Evolutionary conservation across 257 asterid genomes (phyloP), one percentile per base, ranked within the genome.

Genomic region (Solanum sitiens): DNA sequence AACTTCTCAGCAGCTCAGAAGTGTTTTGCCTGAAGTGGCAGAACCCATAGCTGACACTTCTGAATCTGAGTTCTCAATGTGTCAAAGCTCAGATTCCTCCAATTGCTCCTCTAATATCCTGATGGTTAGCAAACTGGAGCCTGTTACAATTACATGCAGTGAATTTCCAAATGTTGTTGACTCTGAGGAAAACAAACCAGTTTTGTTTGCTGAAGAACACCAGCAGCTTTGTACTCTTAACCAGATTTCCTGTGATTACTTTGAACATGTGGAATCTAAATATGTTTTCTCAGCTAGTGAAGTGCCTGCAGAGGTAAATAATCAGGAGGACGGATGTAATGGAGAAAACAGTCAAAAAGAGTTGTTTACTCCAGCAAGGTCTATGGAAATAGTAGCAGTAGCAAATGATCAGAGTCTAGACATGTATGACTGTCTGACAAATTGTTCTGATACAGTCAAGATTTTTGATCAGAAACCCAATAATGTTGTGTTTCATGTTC

Each of bases 191-290:
- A 70, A 14, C 73, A 83, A 45, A 82, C 77, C 88, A 35, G 71
- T 84, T 42, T 85, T 61, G 40, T 85, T 11, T 86, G 83, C 44
- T 33, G 86, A 89, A 84, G 92, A 90, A 61, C 84, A 72, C 40
- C 84, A 72, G 45, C 91, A 84, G 83, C 83, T 40, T 23, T 91
- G 95, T 91, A 74, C 39, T 73, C 87, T 88, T 40, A 90, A 93
- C 90, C 92, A 90, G 71, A 86, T 88, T 39, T 89, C 90, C 33
- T 84, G 72, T 86, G 93, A 92, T 70, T 89, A 92, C 89, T 84
- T 91, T 90, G 95, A 92, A 85, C 87, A 87, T 83, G 87, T 53
- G 40, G 92, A 87, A 86, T 90, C 93, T 87, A 82, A 73, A 50
- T 33, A 86, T 42, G 13, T 89, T 88, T 68, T 71, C 70, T 7